Base-by-base conservation (phyloP, 2,329 filamentous ascomycete genomes). In the Sporothrix pallida region DNA sequence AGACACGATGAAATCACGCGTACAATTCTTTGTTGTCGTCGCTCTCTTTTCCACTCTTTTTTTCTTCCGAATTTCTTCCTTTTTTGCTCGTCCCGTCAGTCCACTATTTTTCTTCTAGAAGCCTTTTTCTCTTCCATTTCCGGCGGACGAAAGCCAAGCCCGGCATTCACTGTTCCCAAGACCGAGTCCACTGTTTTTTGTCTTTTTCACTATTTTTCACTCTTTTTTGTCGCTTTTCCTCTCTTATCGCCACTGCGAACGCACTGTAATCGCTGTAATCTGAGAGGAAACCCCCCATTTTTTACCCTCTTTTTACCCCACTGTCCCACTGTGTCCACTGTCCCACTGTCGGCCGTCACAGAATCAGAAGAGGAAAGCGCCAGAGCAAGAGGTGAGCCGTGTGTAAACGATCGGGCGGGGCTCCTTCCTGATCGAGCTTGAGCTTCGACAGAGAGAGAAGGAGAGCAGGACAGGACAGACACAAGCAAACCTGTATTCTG, bases 371-470 rank as follows among this genome's bases (percentile, higher is more conserved):
- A 48, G 12, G 15, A 48, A 48, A 37, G 31, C 31, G 31, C 31
- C 48, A 52, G 48, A 6, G 23, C 5, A 52, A 52, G 48, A 7
- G 6, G 48, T 52, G 20, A 70, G 52, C 69, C 69, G 69, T 50
- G 9, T 71, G 52, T 71, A 71, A 60, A 71, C 69, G 69, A 70
- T 8, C 52, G 6, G 56, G 72, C 62, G 72, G 72, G 72, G 72
- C 72, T 68, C 72, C 72, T 74, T 74, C 72, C 72, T 71, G 42
- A 60, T 71, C 60, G 50, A 74, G 72, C 60, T 50, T 60, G 65
- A 56, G 52, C 52, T 56, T 48, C 46, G 46, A 37, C 31, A 37
- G 56, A 60, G 20, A 31, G 48, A 54, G 17, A 13, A 60, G 12
- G 37, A 60, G 56, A 13, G 37, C 58, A 63, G 20, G 1, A 20